Percentiles rank a stretch among this genome's conserved stretches.
These are phyloP conservation scores for Lagenidium giganteum DNA, from an alignment of 352 stramenopile species.

Conservation along the genomic window DNA sequence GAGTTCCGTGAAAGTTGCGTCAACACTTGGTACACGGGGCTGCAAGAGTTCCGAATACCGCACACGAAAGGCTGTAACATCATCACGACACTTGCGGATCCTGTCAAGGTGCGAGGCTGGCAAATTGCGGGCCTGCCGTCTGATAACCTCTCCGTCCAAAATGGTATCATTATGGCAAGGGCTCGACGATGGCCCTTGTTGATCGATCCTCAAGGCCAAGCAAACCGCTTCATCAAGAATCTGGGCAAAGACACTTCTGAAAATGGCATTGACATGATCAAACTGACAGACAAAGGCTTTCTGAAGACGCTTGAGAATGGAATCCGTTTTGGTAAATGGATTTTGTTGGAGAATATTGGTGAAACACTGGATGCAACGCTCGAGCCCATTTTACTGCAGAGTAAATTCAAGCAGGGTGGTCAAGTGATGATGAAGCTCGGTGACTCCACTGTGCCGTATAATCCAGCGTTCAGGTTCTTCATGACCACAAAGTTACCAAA, in stretches of 20 bases:
- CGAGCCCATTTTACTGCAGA: constrained; percentile 83
- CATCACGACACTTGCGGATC: constrained; percentile 76
- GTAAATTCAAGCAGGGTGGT: constrained; percentile 87
- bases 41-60: constrained; percentile 55
- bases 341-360: constrained; percentile 80
- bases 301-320: constrained; percentile 82
- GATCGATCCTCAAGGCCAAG: constrained; percentile 88
- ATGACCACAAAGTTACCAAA: constrained; percentile 92
- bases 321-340: constrained; percentile 87
- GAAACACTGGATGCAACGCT: constrained; percentile 83
- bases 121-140: constrained; percentile 82
- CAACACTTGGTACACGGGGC: constrained; percentile 59
- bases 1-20: constrained; percentile 85
- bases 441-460: constrained; percentile 86
- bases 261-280: constrained; percentile 70
- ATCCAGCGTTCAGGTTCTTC: constrained; percentile 83
- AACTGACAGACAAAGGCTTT: constrained; percentile 68
- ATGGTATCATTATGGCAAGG: constrained; percentile 87
- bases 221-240: constrained; percentile 90
- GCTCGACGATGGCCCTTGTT: constrained; percentile 82
- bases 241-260: constrained; percentile 70
- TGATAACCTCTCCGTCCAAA: constrained; percentile 87
- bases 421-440: constrained; percentile 90
- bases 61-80: constrained; percentile 78
- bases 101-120: constrained; percentile 82